Evolutionary conservation across 805 yeast genomes (phyloP).

Genomic region (Starmerella bombi): DNA sequence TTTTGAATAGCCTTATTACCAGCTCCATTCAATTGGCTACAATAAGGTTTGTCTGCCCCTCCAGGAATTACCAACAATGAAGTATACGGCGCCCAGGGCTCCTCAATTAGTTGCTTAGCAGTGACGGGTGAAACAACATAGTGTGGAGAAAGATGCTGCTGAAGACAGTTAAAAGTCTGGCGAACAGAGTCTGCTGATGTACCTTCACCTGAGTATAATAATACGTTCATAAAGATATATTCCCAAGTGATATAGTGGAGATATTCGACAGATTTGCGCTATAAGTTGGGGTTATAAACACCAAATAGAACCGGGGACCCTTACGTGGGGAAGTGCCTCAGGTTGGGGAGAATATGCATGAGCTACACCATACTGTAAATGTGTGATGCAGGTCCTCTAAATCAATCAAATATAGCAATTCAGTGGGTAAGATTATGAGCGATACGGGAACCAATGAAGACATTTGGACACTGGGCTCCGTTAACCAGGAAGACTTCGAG

Average conservation of each 20-base stretch:
- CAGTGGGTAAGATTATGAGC: too few species aligned
- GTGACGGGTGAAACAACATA: conserved; percentile 73
- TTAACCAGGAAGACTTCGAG: conserved; percentile 76
- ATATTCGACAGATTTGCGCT: too few species aligned
- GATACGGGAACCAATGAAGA: conserved; percentile 3
- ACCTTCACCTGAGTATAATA: conserved; percentile 70
- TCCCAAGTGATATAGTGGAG: too few species aligned
- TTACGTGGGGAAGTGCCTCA: too few species aligned
- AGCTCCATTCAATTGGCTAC: conserved; percentile 54
- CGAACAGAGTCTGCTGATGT: conserved; percentile 76
- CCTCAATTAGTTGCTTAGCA: conserved; percentile 47
- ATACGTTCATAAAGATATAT: conserved; percentile 75
- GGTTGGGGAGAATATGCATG: too few species aligned
- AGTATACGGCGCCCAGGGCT: conserved; percentile 82
- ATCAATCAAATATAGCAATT: too few species aligned
- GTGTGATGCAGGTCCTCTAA: too few species aligned
- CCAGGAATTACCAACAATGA: conserved; percentile 81
- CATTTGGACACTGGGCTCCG: conserved; percentile 28
- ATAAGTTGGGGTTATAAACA: too few species aligned
- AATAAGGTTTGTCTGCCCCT: conserved; percentile 88
- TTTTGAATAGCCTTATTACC: conserved; percentile 49
- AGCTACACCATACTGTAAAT: too few species aligned
- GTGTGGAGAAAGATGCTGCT: conserved; percentile 65
- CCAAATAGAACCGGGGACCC: too few species aligned
- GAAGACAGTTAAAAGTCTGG: conserved; percentile 65